Evolutionary conservation across 345 rosid genomes (phyloP), one percentile per base, ranked within the genome.

Genomic region (Brassica carinata): DNA sequence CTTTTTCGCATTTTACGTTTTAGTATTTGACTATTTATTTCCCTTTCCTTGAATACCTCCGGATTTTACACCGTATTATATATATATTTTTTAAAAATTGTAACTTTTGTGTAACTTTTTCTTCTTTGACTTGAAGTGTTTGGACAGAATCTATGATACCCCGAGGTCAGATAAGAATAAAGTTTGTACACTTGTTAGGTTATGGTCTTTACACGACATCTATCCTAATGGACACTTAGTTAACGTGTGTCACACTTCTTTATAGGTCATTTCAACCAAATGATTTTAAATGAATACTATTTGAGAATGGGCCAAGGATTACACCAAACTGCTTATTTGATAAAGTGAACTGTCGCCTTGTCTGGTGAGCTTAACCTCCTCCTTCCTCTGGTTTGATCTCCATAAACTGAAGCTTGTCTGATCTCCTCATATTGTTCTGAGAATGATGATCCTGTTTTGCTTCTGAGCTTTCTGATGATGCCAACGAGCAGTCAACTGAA

Each of bases 401-500:
- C 85, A 84, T 86, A 38, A 92, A 83, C 64, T 85, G 86, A 15
- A 88, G 80, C 88, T 90, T 67, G 19, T 91, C 90, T 0, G 92
- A 38, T 71, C 75, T 15, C 43, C 13, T 63, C 17, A 1, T 77
- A 14, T 31, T 51, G 19, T 68, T 72, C 31, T 69, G 31, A 13
- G 30, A 77, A 64, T 75, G 63, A 65, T 19, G 67, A 18, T 80
- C 17, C 51, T 45, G 6, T 85, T 29, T 82, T 82, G 71, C 66
- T n/a, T 87, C 91, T 2, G 86, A 88, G 79, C 89, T 90, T 70
- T 91, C 91, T 0, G 92, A 85, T 62, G 91, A 91, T 63, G 94
- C 86, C 84, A 90, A 79, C 19, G 95, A 91, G 81, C 97, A 90
- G 61, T 90, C 94, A 64, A 78, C 81, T 13, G 95, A 94, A 75